Evolutionary conservation across 2,329 filamentous ascomycete species (phyloP).

Genomic region (Cladorrhinum sp.): DNA sequence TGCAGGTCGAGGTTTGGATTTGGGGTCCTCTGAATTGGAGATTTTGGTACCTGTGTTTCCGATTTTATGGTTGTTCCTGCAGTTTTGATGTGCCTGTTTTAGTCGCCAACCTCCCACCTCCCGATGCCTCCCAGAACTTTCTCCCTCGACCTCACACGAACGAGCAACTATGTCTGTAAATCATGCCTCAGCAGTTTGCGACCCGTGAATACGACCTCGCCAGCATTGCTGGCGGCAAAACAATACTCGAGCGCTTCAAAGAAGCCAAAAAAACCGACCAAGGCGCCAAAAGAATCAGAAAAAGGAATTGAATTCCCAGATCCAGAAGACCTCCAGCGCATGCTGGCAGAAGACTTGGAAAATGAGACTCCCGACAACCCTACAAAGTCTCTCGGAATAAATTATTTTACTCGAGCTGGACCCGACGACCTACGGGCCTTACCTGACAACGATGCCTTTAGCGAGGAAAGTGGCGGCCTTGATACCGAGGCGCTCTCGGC

Average conservation of each 20-base stretch:
- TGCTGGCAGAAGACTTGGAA: slow-evolving; percentile 20
- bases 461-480: slow-evolving; percentile 19
- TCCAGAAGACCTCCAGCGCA: slow-evolving; percentile 17
- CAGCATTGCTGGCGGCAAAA: slow-evolving; percentile 21
- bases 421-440: slow-evolving; percentile 48
- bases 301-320: slow-evolving; percentile 8
- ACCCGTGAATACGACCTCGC: slow-evolving; percentile 10
- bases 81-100: background rate
- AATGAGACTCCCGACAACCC: slow-evolving; percentile 12
- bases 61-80: background rate
- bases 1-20: background rate
- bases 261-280: slow-evolving; percentile 7
- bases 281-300: background rate
- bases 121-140: slow-evolving; percentile 28
- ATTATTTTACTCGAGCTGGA: slow-evolving; percentile 46
- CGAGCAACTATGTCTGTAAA: slow-evolving; percentile 29
- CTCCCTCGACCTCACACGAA: slow-evolving; percentile 25
- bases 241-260: slow-evolving; percentile 17
- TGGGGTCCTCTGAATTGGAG: background rate
- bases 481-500: slow-evolving; percentile 24
- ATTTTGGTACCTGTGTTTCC: background rate
- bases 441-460: slow-evolving; percentile 25
- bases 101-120: background rate
- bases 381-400: slow-evolving; percentile 18
- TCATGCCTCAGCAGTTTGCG: slow-evolving; percentile 27